phyloP scores from a whole-genome alignment of 139 green algal genomes.

The Penium margaritaceum region DNA sequence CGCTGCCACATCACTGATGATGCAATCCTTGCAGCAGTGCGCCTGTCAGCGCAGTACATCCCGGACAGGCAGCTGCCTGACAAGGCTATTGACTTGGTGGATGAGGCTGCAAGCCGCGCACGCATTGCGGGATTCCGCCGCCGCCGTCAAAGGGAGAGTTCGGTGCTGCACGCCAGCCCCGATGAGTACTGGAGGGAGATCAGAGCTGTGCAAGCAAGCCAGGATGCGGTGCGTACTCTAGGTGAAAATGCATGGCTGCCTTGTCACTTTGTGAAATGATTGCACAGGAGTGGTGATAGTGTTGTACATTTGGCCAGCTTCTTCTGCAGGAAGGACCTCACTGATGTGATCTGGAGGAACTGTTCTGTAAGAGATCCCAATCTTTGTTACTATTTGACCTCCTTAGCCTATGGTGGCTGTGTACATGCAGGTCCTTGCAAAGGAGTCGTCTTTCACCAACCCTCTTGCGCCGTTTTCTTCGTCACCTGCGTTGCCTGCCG shows the following conservation, averaged over 20 bases:
- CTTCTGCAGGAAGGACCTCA: not conserved
- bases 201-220: slow-evolving; percentile 14
- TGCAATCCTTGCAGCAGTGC: slow-evolving; percentile 56
- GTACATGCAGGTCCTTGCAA: not conserved
- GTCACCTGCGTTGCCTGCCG: too few relatives aligned
- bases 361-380: not conserved
- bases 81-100: slow-evolving; percentile 96
- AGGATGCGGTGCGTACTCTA: slow-evolving; percentile 8
- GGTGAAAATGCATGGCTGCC: too few relatives aligned
- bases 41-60: slow-evolving; percentile 64
- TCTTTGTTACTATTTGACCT: not conserved
- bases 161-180: slow-evolving; percentile 53
- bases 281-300: too few relatives aligned
- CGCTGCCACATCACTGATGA: slow-evolving; percentile 58
- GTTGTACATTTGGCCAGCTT: not conserved
- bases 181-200: slow-evolving; percentile 40
- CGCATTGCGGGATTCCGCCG: slow-evolving; percentile 70
- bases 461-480: not conserved
- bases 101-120: slow-evolving; percentile 83
- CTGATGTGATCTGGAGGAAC: not conserved
- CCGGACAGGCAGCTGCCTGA: slow-evolving; percentile 85
- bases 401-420: not conserved
- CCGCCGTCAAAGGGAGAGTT: slow-evolving; percentile 53
- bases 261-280: too few relatives aligned
- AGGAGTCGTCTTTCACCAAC: not conserved